phyloP scores from a whole-genome alignment of 768 basidiomycete species.

The Boletus vinaceobasis region DNA sequence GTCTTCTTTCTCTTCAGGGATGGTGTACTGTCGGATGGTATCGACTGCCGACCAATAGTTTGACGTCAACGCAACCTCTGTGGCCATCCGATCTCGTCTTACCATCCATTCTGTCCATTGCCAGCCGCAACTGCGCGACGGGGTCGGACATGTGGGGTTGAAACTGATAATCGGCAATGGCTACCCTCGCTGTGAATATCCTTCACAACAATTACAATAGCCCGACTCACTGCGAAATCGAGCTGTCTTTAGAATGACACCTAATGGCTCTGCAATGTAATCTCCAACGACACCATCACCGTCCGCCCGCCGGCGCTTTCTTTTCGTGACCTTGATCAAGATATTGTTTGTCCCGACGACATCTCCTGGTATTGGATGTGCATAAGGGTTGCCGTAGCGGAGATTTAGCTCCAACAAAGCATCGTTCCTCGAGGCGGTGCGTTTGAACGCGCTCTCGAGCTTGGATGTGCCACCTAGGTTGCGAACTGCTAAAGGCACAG shows the following conservation, averaged over 20 bases:
- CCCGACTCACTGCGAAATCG: slow-evolving; percentile 79
- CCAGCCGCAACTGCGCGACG: slow-evolving; percentile 59
- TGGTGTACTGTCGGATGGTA: slow-evolving; percentile 62
- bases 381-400: slow-evolving; percentile 69
- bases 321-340: slow-evolving; percentile 78
- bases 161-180: slow-evolving; percentile 93
- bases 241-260: slow-evolving; percentile 75
- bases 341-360: slow-evolving; percentile 74
- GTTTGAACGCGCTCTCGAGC: slow-evolving; percentile 75
- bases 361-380: slow-evolving; percentile 83
- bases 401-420: slow-evolving; percentile 74
- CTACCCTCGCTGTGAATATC: slow-evolving; percentile 40
- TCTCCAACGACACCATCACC: slow-evolving; percentile 48
- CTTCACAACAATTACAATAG: not conserved
- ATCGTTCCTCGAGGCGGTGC: slow-evolving; percentile 58
- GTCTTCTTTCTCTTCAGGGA: slow-evolving; percentile 68
- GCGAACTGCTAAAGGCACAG: slow-evolving; percentile 58
- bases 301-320: slow-evolving; percentile 49
- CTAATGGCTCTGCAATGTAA: slow-evolving; percentile 71
- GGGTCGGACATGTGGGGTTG: slow-evolving; percentile 72
- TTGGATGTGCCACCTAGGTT: slow-evolving; percentile 67
- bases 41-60: slow-evolving; percentile 50
- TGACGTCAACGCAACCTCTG: not conserved
- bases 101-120: slow-evolving; percentile 87
- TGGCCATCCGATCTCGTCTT: slow-evolving; percentile 14